Conservation (phyloP, 2,329 filamentous ascomycete genomes). For the Colletotrichum zoysiae region DNA sequence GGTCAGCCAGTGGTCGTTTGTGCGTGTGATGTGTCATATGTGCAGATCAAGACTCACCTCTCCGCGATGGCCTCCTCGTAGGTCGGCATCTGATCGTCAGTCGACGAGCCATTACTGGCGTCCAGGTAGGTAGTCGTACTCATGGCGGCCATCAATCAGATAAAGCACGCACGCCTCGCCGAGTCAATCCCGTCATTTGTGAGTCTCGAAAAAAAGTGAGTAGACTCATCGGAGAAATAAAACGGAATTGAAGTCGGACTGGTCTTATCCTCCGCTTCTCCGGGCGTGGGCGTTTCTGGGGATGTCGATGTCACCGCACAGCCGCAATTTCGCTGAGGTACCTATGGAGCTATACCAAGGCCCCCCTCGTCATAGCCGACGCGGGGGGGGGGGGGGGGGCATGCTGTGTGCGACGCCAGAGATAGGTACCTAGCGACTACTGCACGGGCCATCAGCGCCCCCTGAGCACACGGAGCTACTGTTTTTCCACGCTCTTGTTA, state of each 20-base stretch:
- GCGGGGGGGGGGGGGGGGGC: no score
- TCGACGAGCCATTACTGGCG: slow-evolving; percentile 2
- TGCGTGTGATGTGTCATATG: not conserved
- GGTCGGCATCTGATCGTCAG: slow-evolving; percentile 25
- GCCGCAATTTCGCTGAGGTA: slow-evolving; percentile 8
- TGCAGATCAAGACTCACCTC: slow-evolving; percentile 20
- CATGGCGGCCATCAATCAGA: slow-evolving; percentile 1
- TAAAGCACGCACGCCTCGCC: not conserved
- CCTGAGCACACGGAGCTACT: slow-evolving; percentile 16
- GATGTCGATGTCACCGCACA: slow-evolving; percentile 19
- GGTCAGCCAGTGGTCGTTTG: not conserved
- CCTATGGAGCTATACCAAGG: no score
- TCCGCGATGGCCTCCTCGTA: slow-evolving; percentile 30
- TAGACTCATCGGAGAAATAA: not conserved
- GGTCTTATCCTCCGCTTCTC: not conserved
- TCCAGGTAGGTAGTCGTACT: slow-evolving; percentile 7
- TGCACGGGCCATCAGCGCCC: slow-evolving; percentile 8
- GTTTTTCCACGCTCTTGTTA: slow-evolving; percentile 30
- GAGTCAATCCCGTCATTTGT: not conserved
- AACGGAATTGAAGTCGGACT: not conserved
- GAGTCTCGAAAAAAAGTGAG: not conserved
- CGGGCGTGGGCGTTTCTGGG: slow-evolving; percentile 5
- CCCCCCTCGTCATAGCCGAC: no score
- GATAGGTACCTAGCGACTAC: not conserved
- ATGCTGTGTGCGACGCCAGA: no score